Percentiles rank a stretch among this genome's conserved stretches.
Conservation (phyloP, 192 early-diverging fungal genomes). For the Coemansia sp. region DNA sequence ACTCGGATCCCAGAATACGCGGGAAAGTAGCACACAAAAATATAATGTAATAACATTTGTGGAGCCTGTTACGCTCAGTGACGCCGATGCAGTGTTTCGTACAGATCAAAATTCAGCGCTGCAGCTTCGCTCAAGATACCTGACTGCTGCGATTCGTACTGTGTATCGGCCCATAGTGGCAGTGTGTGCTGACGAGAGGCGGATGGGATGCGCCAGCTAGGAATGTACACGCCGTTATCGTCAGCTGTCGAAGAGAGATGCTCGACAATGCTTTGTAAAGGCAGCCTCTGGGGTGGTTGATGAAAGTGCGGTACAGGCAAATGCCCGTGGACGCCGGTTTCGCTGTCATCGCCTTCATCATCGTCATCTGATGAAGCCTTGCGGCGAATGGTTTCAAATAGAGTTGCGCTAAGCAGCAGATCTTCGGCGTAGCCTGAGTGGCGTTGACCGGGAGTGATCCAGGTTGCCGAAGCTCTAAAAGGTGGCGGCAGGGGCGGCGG, state of each 20-base stretch:
- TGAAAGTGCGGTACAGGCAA: not conserved
- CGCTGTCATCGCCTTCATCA: constrained; percentile 10
- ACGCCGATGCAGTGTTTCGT: constrained; percentile 43
- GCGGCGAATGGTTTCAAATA: constrained; percentile 52
- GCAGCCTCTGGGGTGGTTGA: not conserved
- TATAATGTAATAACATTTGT: not conserved
- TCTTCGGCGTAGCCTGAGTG: constrained; percentile 50
- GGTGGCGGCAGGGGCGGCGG: constrained; percentile 20
- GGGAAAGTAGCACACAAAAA: too few species aligned
- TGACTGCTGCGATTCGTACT: constrained; percentile 39
- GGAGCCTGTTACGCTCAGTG: constrained; percentile 8
- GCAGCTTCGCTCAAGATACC: constrained; percentile 47
- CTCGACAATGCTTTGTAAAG: not conserved
- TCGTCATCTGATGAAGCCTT: constrained; percentile 22
- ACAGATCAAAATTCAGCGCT: constrained; percentile 52
- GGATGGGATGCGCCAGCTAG: constrained; percentile 37
- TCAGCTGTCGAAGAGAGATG: not conserved
- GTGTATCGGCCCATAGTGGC: constrained; percentile 30
- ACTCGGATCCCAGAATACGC: too few species aligned
- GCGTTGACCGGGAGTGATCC: constrained; percentile 51
- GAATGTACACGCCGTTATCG: constrained; percentile 43
- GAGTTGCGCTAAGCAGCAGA: constrained; percentile 44
- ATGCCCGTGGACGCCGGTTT: not conserved
- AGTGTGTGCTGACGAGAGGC: constrained; percentile 1
- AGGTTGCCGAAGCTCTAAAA: constrained; percentile 35